These are phyloP conservation scores for Diplodia corticola DNA, from an alignment of 2,329 filamentous ascomycete species.

Conservation along the genomic window DNA sequence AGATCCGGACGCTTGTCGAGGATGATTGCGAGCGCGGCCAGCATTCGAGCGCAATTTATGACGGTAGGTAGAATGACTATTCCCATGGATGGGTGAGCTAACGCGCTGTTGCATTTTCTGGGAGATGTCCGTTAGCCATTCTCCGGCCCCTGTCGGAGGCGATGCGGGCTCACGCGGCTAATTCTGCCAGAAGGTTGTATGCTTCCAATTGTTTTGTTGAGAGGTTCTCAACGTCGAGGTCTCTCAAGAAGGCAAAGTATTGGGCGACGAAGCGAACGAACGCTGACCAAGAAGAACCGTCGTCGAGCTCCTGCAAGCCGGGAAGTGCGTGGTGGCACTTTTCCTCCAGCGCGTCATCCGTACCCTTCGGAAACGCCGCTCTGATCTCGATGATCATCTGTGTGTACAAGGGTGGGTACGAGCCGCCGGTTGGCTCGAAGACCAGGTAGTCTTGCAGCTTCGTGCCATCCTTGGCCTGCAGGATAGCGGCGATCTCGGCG, in stretches of 20 bases:
- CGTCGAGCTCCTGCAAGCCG: conserved; percentile 41
- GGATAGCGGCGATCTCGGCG: conserved; percentile 60
- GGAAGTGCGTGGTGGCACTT: conserved; percentile 66
- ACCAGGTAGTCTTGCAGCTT: conserved; percentile 69
- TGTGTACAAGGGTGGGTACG: conserved; percentile 65
- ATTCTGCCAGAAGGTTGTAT: conserved; percentile 70
- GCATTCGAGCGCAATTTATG: conserved; percentile 75
- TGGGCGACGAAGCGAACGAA: conserved; percentile 78
- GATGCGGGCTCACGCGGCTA: conserved; percentile 68
- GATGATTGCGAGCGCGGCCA: conserved; percentile 80
- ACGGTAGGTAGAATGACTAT: conserved; percentile 80
- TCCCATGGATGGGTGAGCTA: conserved; percentile 77
- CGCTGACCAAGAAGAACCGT: conserved; percentile 71
- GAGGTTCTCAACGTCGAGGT: conserved; percentile 74
- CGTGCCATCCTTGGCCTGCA: conserved; percentile 64
- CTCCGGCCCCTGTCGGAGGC: background rate
- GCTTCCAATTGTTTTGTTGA: conserved; percentile 55
- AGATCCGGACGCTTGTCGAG: conserved; percentile 80
- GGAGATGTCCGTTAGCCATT: background rate
- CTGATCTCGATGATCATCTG: conserved; percentile 68
- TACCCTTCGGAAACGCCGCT: conserved; percentile 53
- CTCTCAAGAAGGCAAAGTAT: conserved; percentile 78
- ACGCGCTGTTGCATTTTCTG: conserved; percentile 79
- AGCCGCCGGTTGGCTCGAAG: conserved; percentile 62
- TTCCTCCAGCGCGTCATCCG: conserved; percentile 58